Evolutionary conservation across 306 rosid species (phyloP), one percentile per base, ranked within the genome.

Genomic region (Rosa chinensis): DNA sequence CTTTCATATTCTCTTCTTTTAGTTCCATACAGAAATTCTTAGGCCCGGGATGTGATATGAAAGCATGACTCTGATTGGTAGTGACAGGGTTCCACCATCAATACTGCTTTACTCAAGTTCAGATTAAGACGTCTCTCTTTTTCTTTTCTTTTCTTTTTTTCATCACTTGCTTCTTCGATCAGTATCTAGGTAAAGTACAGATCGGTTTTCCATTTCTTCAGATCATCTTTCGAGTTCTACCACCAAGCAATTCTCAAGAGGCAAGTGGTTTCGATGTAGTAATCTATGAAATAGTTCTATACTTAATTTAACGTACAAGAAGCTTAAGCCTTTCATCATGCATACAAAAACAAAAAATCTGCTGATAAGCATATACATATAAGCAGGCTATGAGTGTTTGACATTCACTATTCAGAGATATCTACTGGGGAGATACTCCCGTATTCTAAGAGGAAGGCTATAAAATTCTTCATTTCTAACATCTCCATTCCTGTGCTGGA

Each of bases 401-500:
- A 17, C 12, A 32, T n/a, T 25, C 2, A 25, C 28, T 18, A 16
- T 49, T 86, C 66, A 89, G 72, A 56, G 80, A 84, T 85, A 95
- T 81, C 99, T 89, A 16, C 75, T 67, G 32, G 99, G 99, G 37
- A 95, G 78, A 35, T 70, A 85, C 81, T 87, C 94, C 18, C 81
- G 82, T 82, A 95, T 72, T 75, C 95, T 80, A 3, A 91, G 84
- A 52, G 99, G 99, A 35, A 78, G 87, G 49, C 87, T 82, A 49
- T 95, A 95, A 72, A 92, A 95, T 77, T 95, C 99, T 0, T 84
- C 92, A 53, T 84, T 95, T 85, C 98, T 83, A 76, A 12, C 72
- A 77, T 95, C 99, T 71, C 99, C 99, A 18, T 91, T 83, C 85
- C 84, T 91, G 28, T 73, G 73, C 75, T 92, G 98, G 89, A 90